Percentiles rank a stretch among this genome's conserved stretches.
phyloP scores from a whole-genome alignment of 495 filamentous ascomycete species.

The Neurospora sp. region DNA sequence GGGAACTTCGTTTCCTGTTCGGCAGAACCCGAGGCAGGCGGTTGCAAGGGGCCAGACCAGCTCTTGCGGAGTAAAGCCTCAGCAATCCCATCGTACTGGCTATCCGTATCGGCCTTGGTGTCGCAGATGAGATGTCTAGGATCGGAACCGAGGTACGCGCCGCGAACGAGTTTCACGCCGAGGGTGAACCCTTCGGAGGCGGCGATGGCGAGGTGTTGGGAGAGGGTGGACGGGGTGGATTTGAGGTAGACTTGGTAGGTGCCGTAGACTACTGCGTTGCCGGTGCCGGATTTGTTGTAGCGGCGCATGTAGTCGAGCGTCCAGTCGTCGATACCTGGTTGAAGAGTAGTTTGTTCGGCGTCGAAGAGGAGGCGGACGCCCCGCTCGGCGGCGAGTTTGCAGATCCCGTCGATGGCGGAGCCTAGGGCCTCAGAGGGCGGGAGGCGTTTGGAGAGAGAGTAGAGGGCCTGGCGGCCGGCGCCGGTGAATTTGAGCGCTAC shows the following conservation, averaged over 20 bases:
- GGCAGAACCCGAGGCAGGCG: slow-evolving; percentile 18
- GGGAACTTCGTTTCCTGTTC: slow-evolving; percentile 42
- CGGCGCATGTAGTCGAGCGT: slow-evolving; percentile 62
- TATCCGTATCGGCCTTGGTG: slow-evolving; percentile 67
- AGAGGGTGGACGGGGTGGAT: slow-evolving; percentile 53
- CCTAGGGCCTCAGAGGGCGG: slow-evolving; percentile 53
- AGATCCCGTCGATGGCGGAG: slow-evolving; percentile 62
- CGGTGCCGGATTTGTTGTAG: slow-evolving; percentile 49
- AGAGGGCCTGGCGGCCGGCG: slow-evolving; percentile 69
- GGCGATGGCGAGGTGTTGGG: slow-evolving; percentile 56
- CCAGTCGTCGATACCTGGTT: slow-evolving; percentile 81
- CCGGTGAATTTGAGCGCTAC: slow-evolving; percentile 89
- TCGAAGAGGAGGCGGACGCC: slow-evolving; percentile 76
- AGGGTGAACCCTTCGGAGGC: slow-evolving; percentile 60
- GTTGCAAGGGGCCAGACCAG: slow-evolving; percentile 40
- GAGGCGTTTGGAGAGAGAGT: slow-evolving; percentile 46
- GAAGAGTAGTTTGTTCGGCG: slow-evolving; percentile 75
- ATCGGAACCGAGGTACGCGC: slow-evolving; percentile 79
- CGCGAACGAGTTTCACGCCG: slow-evolving; percentile 85
- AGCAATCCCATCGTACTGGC: slow-evolving; percentile 28
- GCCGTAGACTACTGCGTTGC: slow-evolving; percentile 50
- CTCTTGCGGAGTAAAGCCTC: slow-evolving; percentile 27
- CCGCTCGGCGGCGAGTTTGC: slow-evolving; percentile 58
- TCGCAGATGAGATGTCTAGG: slow-evolving; percentile 68
- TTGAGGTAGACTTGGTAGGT: slow-evolving; percentile 77